Conservation (phyloP, 2,329 filamentous ascomycete genomes). For the Cladobotryum protrusum region DNA sequence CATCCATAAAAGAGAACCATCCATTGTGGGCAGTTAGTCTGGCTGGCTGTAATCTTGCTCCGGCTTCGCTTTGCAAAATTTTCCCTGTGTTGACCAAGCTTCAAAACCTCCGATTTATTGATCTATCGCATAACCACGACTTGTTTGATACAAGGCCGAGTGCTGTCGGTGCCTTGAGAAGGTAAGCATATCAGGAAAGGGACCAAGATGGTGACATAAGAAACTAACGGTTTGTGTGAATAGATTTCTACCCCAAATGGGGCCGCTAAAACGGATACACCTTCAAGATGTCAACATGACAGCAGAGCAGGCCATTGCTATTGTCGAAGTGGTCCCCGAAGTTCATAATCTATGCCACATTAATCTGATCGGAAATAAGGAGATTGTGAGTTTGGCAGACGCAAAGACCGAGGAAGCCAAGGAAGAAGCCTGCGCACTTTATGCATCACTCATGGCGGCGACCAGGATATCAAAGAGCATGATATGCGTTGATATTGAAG, state of each 20-base stretch:
- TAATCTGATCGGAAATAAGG: constrained; percentile 75
- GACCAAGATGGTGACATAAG: too few relatives aligned
- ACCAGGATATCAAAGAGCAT: constrained; percentile 76
- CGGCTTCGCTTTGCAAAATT: constrained; percentile 65
- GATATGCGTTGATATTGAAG: constrained; percentile 86
- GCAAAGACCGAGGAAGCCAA: constrained; percentile 73
- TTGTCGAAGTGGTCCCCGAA: constrained; percentile 87
- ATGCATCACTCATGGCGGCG: constrained; percentile 84
- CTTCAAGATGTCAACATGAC: constrained; percentile 78
- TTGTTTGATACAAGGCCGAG: constrained; percentile 71
- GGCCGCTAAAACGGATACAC: constrained; percentile 74
- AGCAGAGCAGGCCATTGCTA: constrained; percentile 80
- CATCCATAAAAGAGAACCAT: constrained; percentile 45
- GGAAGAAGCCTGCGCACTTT: constrained; percentile 90
- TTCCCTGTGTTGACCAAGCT: constrained; percentile 67
- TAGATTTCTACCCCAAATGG: constrained; percentile 72
- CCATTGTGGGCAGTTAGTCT: constrained; percentile 77
- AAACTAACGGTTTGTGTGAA: not conserved
- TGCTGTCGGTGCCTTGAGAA: constrained; percentile 67
- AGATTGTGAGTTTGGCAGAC: constrained; percentile 62
- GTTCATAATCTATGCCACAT: constrained; percentile 75
- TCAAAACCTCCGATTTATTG: constrained; percentile 75
- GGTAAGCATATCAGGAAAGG: constrained; percentile 38
- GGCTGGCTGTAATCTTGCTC: constrained; percentile 75
- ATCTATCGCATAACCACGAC: constrained; percentile 81